Evolutionary conservation across 2,329 filamentous ascomycete genomes (phyloP).

Genomic region (Fusarium sp.): DNA sequence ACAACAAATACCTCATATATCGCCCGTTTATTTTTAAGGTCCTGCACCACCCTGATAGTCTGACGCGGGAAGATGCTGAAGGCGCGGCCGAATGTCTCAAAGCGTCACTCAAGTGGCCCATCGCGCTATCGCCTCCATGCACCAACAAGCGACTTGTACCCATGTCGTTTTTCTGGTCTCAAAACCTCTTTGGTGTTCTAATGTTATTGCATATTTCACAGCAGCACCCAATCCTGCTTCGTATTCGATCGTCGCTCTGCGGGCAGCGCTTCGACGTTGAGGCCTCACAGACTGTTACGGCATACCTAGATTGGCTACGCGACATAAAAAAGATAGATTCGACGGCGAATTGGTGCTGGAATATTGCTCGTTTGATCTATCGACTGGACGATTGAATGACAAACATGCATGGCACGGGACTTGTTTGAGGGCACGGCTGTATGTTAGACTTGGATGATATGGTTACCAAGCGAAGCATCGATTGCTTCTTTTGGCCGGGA

Average conservation of each 20-base stretch:
- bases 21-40: constrained; percentile 70
- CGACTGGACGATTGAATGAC: constrained; percentile 46
- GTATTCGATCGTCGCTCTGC: constrained; percentile 62
- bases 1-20: constrained; percentile 67
- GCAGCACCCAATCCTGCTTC: constrained; percentile 61
- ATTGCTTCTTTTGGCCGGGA: constrained; percentile 4
- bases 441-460: neutral
- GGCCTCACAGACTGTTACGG: constrained; percentile 58
- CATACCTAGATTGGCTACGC: constrained; percentile 69
- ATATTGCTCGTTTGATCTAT: constrained; percentile 60
- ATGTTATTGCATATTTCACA: constrained; percentile 66
- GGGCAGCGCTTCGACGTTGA: constrained; percentile 63
- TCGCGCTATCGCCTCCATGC: constrained; percentile 66
- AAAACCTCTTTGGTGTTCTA: constrained; percentile 69
- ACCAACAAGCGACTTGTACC: constrained; percentile 69
- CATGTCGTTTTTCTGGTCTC: constrained; percentile 70
- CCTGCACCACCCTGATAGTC: constrained; percentile 64
- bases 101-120: constrained; percentile 69
- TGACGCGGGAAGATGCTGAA: constrained; percentile 64
- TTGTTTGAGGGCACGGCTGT: neutral
- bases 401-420: neutral
- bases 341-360: constrained; percentile 67
- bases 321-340: constrained; percentile 66
- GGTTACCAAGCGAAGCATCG: constrained; percentile 11
- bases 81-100: constrained; percentile 68